Conservation (phyloP, 768 basidiomycete species). For the Tylopilus plumbeoviolaceoides region DNA sequence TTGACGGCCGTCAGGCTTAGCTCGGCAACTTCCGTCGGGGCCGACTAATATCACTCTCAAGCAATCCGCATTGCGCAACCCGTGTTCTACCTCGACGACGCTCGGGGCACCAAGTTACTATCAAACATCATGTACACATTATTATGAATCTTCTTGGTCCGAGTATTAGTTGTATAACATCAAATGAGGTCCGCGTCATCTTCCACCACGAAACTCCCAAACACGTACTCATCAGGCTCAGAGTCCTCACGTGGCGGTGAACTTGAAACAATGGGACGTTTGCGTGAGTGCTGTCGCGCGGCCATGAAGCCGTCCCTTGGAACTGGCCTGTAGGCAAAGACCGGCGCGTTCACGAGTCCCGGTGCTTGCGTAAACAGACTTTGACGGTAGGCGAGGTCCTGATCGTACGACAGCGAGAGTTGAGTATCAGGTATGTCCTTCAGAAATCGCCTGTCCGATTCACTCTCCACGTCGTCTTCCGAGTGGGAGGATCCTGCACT, state of each 20-base stretch:
- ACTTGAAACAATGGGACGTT: conserved; percentile 43
- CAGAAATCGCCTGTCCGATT: conserved; percentile 66
- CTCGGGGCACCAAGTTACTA: no score
- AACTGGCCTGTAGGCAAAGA: conserved; percentile 50
- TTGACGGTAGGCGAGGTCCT: conserved; percentile 61
- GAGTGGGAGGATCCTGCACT: conserved; percentile 59
- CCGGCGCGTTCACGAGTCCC: conserved; percentile 35
- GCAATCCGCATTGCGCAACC: no score
- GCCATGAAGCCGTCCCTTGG: conserved; percentile 39
- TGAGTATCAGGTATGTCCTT: conserved; percentile 64
- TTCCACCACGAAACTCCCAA: conserved; percentile 78
- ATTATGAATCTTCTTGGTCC: neutral
- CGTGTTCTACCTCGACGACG: no score
- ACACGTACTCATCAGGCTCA: conserved; percentile 54
- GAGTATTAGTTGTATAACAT: conserved; percentile 13
- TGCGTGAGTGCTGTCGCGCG: conserved; percentile 32
- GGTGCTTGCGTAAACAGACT: conserved; percentile 72
- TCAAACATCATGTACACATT: neutral
- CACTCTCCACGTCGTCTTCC: conserved; percentile 52
- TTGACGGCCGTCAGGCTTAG: no score
- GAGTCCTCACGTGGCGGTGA: conserved; percentile 54
- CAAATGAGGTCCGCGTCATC: conserved; percentile 66
- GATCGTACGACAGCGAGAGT: conserved; percentile 67
- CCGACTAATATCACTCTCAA: no score
- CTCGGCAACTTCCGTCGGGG: no score